phyloP scores from a whole-genome alignment of 1,284 basidiomycete genomes.

The Cutaneotrichosporon cutaneum region DNA sequence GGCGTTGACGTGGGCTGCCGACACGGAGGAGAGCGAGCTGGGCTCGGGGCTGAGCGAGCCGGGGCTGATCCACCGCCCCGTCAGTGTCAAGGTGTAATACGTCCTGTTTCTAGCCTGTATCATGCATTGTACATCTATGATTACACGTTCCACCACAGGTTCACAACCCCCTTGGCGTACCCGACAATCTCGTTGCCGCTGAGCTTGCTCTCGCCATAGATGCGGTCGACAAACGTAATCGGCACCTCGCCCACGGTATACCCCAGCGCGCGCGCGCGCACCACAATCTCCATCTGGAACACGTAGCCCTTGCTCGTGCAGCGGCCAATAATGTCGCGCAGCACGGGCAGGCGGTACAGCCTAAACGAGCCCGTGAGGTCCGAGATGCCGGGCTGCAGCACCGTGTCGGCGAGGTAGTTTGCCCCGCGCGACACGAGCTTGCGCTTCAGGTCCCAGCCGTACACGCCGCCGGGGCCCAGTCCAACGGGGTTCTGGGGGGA shows the following conservation, averaged over 20 bases:
- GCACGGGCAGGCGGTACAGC: conserved; percentile 71
- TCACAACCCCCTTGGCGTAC: conserved; percentile 84
- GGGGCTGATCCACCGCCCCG: conserved; percentile 14
- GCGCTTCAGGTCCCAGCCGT: conserved; percentile 84
- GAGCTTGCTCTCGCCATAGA: conserved; percentile 88
- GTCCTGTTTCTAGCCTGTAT: background rate
- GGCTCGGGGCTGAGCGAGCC: conserved; percentile 3
- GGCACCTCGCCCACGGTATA: conserved; percentile 86
- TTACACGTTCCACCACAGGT: conserved; percentile 66
- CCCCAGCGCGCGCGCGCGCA: conserved; percentile 74
- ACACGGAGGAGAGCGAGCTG: conserved; percentile 10
- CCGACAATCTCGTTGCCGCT: conserved; percentile 82
- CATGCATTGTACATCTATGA: conserved; percentile 21
- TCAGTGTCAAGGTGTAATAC: conserved; percentile 19
- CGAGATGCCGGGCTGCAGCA: conserved; percentile 76
- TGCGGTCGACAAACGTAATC: conserved; percentile 88
- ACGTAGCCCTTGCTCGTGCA: conserved; percentile 87
- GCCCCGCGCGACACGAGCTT: conserved; percentile 82
- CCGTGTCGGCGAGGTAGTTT: conserved; percentile 79
- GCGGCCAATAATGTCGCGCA: conserved; percentile 75
- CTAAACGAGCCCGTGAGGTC: conserved; percentile 85
- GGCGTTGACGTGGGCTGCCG: conserved; percentile 14
- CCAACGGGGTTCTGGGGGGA: conserved; percentile 29
- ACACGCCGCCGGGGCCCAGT: conserved; percentile 69
- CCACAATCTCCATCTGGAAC: conserved; percentile 98